phyloP scores from a whole-genome alignment of 169 alveolate species.

The Neospora caninum region DNA sequence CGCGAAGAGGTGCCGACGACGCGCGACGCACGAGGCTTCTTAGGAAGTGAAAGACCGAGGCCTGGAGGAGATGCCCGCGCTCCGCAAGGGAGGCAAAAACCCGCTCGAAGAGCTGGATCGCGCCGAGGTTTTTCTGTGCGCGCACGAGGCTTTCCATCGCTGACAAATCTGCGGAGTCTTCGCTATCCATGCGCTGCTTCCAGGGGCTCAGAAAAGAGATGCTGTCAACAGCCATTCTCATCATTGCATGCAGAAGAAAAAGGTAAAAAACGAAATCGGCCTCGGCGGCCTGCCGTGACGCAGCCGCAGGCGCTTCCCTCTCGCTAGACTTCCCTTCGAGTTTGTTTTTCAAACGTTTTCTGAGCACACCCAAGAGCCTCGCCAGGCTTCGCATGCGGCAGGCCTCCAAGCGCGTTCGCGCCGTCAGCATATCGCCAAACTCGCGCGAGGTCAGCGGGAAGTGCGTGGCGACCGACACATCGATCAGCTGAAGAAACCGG shows the following conservation, averaged over 20 bases:
- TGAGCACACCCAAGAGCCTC: background rate
- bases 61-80: background rate
- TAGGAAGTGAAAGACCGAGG: background rate
- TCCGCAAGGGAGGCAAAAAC: background rate
- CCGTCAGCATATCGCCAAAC: background rate
- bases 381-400: background rate
- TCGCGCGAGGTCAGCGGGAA: conserved; percentile 29
- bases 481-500: background rate
- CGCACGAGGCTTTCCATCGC: background rate
- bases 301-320: background rate
- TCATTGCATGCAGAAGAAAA: background rate
- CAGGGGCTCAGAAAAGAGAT: background rate
- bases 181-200: background rate
- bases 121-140: background rate
- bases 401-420: background rate
- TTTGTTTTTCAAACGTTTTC: background rate
- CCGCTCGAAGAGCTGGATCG: background rate
- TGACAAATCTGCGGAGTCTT: background rate
- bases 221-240: background rate
- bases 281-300: background rate
- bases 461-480: background rate
- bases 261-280: background rate
- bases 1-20: background rate
- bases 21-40: background rate
- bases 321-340: background rate